Percentiles rank a stretch among this genome's conserved stretches.
These are phyloP conservation scores for Helichrysum umbraculigerum DNA, from an alignment of 129 eudicot species.

Conservation along the genomic window DNA sequence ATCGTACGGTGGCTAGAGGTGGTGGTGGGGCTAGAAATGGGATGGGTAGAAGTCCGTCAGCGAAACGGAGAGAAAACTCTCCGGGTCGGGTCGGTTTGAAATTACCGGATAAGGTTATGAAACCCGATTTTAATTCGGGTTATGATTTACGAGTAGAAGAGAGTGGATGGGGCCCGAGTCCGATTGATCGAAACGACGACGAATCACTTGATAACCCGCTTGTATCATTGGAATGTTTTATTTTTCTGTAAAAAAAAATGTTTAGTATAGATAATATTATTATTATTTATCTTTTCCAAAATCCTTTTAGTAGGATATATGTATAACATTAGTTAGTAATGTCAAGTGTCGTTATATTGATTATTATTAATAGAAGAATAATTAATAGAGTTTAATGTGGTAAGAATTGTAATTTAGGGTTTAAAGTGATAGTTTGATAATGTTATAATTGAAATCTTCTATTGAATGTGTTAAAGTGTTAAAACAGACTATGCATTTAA, in stretches of 20 bases:
- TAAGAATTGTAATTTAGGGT: neutral
- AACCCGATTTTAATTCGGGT: constrained; percentile 25
- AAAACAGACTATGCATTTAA: too few relatives aligned
- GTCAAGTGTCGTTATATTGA: too few relatives aligned
- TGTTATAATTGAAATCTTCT: too few relatives aligned
- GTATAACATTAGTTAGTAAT: too few relatives aligned
- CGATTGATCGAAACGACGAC: constrained; percentile 40
- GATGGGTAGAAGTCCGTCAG: constrained; percentile 57
- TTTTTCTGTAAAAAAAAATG: constrained; percentile 51
- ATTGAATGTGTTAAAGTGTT: too few relatives aligned
- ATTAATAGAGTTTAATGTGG: neutral
- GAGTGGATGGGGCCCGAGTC: constrained; percentile 39
- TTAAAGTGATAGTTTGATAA: neutral
- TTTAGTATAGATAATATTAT: neutral
- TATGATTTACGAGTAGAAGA: constrained; percentile 24
- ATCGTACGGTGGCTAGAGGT: constrained; percentile 29
- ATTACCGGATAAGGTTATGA: neutral
- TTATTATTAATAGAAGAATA: neutral
- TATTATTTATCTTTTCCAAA: neutral
- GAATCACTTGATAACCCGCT: constrained; percentile 91
- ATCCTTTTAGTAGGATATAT: neutral
- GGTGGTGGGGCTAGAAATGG: constrained; percentile 28
- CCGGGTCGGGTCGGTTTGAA: constrained; percentile 53
- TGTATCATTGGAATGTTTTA: constrained; percentile 92
- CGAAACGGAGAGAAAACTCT: constrained; percentile 52